Evolutionary conservation across 192 early-diverging fungal genomes (phyloP), one percentile per base, ranked within the genome.

Genomic region (Podila horticola): DNA sequence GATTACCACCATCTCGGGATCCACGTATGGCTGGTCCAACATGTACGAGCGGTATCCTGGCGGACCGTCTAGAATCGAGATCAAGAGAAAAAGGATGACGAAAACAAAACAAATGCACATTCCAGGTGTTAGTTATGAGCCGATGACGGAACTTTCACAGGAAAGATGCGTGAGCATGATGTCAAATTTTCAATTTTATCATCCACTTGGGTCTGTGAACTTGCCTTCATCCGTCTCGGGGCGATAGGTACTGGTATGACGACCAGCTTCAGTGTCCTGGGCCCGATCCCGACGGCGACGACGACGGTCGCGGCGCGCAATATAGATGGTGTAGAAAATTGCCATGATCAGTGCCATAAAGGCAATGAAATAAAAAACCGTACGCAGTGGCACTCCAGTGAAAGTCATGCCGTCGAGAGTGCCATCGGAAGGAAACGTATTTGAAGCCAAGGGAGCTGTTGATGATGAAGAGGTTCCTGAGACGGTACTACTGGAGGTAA

Each of bases 31-130:
- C 41, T 71, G 69, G 24, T 79, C 75, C 36, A 72, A 29, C 60
- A 72, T 67, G 30, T 79, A 72, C 0, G 75, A 33, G 24, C 51
- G 51, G 60, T 79, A 79, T 29, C 55, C 69, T 15, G 75, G 75
- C 33, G 75, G 75, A 30, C 75, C 22, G 20, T 29, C 75, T 75
- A 68, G 52, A 55, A 55, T 24, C 20, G 52, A 24, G n/a, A 26
- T 22, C 50, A 55, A n/a, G 11, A 26, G 52, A 26, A 55, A 55
- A 52, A 52, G 20, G 11, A 55, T 19, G 24, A 55, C 5, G 10
- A 26, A 55, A 20, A 55, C 20, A 55, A 55, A 22, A 24, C 0
- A 55, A 26, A 55, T 24, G 52, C 52, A 55, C 22, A 2, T 17
- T 45, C 41, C 41, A 45, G 41, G 15, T 45, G 41, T 45, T 45